phyloP scores from a whole-genome alignment of 202 grass and related monocot genomes.

The Eragrostis tef region DNA sequence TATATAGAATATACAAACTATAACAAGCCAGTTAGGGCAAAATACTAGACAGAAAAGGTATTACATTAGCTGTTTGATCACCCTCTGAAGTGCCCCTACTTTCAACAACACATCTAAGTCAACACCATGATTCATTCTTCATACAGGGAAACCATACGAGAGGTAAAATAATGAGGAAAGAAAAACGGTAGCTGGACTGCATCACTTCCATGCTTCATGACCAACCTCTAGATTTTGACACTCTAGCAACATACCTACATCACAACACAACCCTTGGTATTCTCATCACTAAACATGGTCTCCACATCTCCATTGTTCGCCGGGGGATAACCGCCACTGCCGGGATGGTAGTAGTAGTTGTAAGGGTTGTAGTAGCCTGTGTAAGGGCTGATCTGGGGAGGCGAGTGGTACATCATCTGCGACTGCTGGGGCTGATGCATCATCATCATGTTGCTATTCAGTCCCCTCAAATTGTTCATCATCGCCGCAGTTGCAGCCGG shows the following conservation, averaged over 20 bases:
- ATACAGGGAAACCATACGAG: slow-evolving; percentile 61
- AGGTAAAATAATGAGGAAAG: slow-evolving; percentile 48
- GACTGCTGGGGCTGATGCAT: slow-evolving; percentile 78
- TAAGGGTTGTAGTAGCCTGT: slow-evolving; percentile 95
- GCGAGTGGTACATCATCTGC: slow-evolving; percentile 95
- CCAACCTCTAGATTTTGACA: slow-evolving; percentile 48
- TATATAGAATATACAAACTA: slow-evolving; percentile 53
- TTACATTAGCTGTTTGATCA: slow-evolving; percentile 49
- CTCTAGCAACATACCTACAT: slow-evolving; percentile 66
- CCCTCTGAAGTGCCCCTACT: slow-evolving; percentile 45
- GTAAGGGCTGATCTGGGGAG: slow-evolving; percentile 89
- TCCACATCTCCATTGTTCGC: slow-evolving; percentile 65
- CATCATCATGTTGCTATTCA: slow-evolving; percentile 77
- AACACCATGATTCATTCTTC: slow-evolving; percentile 66
- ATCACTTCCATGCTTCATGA: slow-evolving; percentile 45
- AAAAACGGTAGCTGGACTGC: slow-evolving; percentile 48
- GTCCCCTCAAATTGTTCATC: slow-evolving; percentile 64
- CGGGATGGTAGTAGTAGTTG: slow-evolving; percentile 66
- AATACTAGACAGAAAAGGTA: slow-evolving; percentile 57
- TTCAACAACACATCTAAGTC: slow-evolving; percentile 58
- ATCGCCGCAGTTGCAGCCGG: slow-evolving; percentile 59
- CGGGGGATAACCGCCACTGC: slow-evolving; percentile 52
- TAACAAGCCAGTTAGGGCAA: slow-evolving; percentile 55
- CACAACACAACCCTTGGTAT: slow-evolving; percentile 83
- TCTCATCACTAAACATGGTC: slow-evolving; percentile 97